These are phyloP conservation scores for Cryphonectria carpinicola DNA, from an alignment of 2,329 filamentous ascomycete genomes.

Conservation along the genomic window DNA sequence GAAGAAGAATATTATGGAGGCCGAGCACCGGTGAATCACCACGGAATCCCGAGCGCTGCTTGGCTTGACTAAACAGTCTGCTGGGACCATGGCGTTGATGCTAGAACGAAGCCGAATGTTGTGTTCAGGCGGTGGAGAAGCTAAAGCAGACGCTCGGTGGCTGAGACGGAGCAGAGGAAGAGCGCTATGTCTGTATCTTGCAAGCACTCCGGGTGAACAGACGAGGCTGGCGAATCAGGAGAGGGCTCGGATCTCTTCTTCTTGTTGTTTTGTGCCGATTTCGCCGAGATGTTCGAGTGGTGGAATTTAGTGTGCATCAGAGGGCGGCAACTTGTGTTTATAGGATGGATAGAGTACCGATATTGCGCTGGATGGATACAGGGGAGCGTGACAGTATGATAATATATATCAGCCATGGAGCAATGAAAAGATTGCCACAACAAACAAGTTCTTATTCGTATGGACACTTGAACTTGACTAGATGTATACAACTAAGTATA, in stretches of 20 bases:
- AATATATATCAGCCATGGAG: not conserved
- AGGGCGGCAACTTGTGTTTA: not conserved
- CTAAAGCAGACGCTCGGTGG: not conserved
- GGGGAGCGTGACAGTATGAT: not conserved
- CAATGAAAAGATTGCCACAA: not conserved
- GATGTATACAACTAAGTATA: not conserved
- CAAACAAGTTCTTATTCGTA: not conserved
- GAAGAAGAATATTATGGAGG: not conserved
- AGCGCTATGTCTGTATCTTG: not conserved
- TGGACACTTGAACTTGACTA: not conserved
- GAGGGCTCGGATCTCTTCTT: not conserved
- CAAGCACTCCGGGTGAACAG: not conserved
- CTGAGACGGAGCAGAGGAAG: not conserved
- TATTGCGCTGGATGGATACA: not conserved
- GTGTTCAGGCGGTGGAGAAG: conserved; percentile 1
- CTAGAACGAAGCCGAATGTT: not conserved
- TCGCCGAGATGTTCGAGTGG: not conserved
- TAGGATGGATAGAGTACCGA: not conserved
- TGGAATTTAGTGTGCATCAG: not conserved
- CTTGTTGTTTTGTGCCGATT: not conserved
- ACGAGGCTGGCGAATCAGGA: not conserved
- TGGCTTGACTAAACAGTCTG: not conserved
- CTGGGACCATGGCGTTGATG: not conserved
- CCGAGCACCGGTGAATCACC: not conserved
- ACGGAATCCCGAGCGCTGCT: not conserved